Percentiles rank a stretch among this genome's conserved stretches.
These are phyloP conservation scores for Striga hermonthica DNA, from an alignment of 305 asterid genomes.

Conservation along the genomic window DNA sequence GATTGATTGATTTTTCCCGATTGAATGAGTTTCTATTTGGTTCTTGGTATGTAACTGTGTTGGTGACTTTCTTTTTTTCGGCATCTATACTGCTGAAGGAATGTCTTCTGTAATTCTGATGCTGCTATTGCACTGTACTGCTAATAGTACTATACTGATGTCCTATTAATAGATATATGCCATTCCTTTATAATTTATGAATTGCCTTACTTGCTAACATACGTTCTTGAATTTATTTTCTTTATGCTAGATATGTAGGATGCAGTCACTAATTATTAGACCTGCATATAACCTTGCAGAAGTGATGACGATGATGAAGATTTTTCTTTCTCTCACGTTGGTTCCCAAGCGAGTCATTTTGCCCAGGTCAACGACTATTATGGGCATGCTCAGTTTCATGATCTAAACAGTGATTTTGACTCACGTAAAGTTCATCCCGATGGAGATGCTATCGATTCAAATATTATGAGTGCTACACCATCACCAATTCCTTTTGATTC, in stretches of 20 bases:
- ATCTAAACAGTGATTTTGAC: constrained; percentile 47
- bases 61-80: background rate
- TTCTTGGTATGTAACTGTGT: constrained; percentile 13
- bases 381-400: constrained; percentile 51
- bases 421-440: constrained; percentile 62
- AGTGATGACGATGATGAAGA: constrained; percentile 48
- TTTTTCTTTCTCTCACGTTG: constrained; percentile 47
- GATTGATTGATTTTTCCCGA: constrained; percentile 7
- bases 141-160: too few relatives aligned
- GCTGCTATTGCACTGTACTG: constrained; percentile 14
- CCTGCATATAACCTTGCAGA: constrained; percentile 46
- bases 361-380: constrained; percentile 57
- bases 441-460: constrained; percentile 51
- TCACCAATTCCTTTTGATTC: constrained; percentile 42
- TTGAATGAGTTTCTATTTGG: constrained; percentile 11
- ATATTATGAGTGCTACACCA: constrained; percentile 44
- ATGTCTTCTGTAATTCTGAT: constrained; percentile 6
- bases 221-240: constrained; percentile 7
- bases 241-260: constrained; percentile 13
- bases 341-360: constrained; percentile 47
- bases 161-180: constrained; percentile 12
- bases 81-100: constrained; percentile 21
- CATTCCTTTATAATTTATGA: constrained; percentile 20
- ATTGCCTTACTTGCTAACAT: constrained; percentile 14
- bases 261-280: constrained; percentile 21